Evolutionary conservation across 805 yeast genomes (phyloP), one percentile per base, ranked within the genome.

Genomic region (Wickerhamiella occidentalis): DNA sequence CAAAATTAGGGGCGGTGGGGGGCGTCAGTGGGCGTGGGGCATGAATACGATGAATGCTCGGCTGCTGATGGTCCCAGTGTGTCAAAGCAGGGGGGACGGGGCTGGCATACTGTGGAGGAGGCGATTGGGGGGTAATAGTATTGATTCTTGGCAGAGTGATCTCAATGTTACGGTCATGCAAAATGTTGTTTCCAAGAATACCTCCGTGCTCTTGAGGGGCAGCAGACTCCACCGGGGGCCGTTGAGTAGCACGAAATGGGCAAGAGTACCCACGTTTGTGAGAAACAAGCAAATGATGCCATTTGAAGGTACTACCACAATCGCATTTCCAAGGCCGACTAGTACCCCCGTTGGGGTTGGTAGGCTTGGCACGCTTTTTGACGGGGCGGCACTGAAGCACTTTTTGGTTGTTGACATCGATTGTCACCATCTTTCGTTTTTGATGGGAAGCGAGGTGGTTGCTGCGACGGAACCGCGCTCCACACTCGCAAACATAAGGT

Each of bases 401-500:
- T n/a, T 36, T 30, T 15, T 37, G 44, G 44, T 36, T 42, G 30
- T 33, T 36, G 5, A 21, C 33, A 15, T 37, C 33, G 30, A 22
- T 36, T 8, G 35, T 36, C 9, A 28, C 40, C 25, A 28, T 37
- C 33, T 42, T 48, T 9, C 51, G 47, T 30, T 43, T 48, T 22
- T 48, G 51, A 40, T 48, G 51, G 23, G 25, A 25, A 3, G 51
- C 47, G 12, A 48, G 43, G 19, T 48, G 51, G 47, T 48, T 48
- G 12, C 47, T 41, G 12, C 51, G 41, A 23, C 47, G 48, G 45
- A 84, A 84, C 0, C 88, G 84, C 62, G 83, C 83, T 3, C 85
- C 86, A 66, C 94, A 84, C 3, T 76, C 71, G 12, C 94, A 84
- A 6, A 77, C 70, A 59, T 77, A 84, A 5, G 92, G 94, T 48